Base-by-base conservation (phyloP, 2,329 filamentous ascomycete genomes). In the Chrysoporthe austroafricana region DNA sequence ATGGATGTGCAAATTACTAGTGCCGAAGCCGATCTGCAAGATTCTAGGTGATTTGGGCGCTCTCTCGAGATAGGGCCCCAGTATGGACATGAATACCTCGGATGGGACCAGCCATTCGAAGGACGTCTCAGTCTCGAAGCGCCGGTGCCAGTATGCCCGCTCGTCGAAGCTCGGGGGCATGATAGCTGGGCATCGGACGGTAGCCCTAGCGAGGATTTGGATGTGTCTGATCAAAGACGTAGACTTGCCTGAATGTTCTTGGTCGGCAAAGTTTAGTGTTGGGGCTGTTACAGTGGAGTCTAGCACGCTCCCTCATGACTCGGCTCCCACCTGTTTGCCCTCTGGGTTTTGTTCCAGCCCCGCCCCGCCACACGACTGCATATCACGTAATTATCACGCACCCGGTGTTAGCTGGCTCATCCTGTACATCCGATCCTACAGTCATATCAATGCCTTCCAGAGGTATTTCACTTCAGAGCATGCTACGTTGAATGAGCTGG, bases 101-200 rank as follows among this genome's bases (percentile, higher is more conserved):
- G 83, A 84, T 2, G 80, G 69, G 16, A 78, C 70, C 18, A 85
- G 78, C 83, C 83, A 85, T 71, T 85, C 83, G 66, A 84, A 85
- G 11, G 77, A 72, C 6, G 74, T 76, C 71, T 85, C 83, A 16
- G 75, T 75, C 18, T 74, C 66, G 76, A 85, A 85, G 36, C 84
- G 81, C 6, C 78, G 68, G 64, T 77, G 81, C 83, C 83, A 85
- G 73, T 85, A 85, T 69, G 78, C 80, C 71, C 83, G 80, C 52
- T 84, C 81, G 46, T 85, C 83, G 66, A 82, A 85, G 64, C 84
- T 79, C 64, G 76, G 46, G 21, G 71, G 70, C 71, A 73, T 73
- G 59, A 57, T 54, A 11, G n/a, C 6, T 3, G 13, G 11, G 8
- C 57, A 60, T 60, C 36, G 39, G 39, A 9, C n/a, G 57, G 32